Evolutionary conservation across 768 basidiomycete species (phyloP), one percentile per base, ranked within the genome.

Genomic region (Heimioporus sp.): DNA sequence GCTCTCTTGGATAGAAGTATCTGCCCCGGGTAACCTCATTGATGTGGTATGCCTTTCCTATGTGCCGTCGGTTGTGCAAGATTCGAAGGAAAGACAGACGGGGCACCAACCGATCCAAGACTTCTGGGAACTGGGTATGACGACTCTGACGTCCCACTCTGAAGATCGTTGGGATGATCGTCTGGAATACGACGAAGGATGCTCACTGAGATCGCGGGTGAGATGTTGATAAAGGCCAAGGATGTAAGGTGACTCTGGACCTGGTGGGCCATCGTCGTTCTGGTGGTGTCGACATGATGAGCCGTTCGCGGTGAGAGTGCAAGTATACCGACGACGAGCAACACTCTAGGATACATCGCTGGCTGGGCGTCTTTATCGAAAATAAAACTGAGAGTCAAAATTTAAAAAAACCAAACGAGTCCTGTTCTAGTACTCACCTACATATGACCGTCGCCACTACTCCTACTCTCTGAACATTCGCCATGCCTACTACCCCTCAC

Each of bases 221-320:
- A 93, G 73, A 58, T 82, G 74, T 20, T 72, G 75, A 61, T 85
- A 90, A 41, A 92, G 73, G 7, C 84, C 85, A 45, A 85, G 82
- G 46, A 90, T 76, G 65, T 86, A 90, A 0, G 90, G 90, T 1
- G 90, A 91, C 34, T 86, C 83, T 9, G 68, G 55, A 34, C 81
- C 70, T 8, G 90, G 91, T 13, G 90, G 91, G 3, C 90, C 90
- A 60, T 93, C 91, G 61, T 93, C 90, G 65, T 92, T 92, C 85
- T 90, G 59, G 9, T 28, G 2, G 42, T 3, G 34, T 6, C 24
- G 24, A 28, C 7, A 24, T 10, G 31, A 40, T 59, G 53, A 60
- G 47, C 24, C n/a, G 11, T 1, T 6, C 4, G 4, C 17, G 32
- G 45, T 32, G 20, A 15, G 37, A 38, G 16, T 15, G 12, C 15